phyloP scores from a whole-genome alignment of 768 basidiomycete genomes.

The Daedaleopsis sinensis region DNA sequence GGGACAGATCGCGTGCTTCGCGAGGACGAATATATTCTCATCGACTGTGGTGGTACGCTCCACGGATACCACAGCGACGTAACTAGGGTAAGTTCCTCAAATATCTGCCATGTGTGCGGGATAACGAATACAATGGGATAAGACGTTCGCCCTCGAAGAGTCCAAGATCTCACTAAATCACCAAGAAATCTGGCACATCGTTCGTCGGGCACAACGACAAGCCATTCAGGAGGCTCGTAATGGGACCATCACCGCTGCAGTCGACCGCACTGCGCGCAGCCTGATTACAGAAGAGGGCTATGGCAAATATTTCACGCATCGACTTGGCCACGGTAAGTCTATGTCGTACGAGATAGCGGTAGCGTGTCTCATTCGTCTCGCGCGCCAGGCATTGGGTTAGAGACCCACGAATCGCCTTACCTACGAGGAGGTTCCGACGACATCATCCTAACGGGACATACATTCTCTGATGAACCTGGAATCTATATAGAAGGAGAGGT shows the following conservation, averaged over 20 bases:
- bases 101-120: neutral
- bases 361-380: neutral
- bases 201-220: conserved; percentile 62
- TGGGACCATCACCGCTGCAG: conserved; percentile 51
- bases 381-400: conserved; percentile 74
- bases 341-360: neutral
- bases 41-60: conserved; percentile 73
- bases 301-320: conserved; percentile 73
- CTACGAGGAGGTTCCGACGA: conserved; percentile 69
- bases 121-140: neutral
- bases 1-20: conserved; percentile 68
- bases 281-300: conserved; percentile 48
- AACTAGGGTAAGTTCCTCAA: conserved; percentile 57
- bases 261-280: conserved; percentile 65
- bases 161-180: conserved; percentile 45
- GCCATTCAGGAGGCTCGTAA: conserved; percentile 52
- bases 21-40: conserved; percentile 65
- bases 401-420: conserved; percentile 83
- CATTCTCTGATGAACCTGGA: conserved; percentile 84
- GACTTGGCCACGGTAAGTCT: conserved; percentile 73
- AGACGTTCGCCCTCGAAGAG: conserved; percentile 68
- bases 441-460: conserved; percentile 62
- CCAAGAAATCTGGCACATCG: conserved; percentile 63
- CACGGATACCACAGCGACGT: conserved; percentile 81
- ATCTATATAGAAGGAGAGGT: conserved; percentile 74